A percentile compares a stretch with the other conserved stretches of the same genome.
Evolutionary conservation across 1,284 basidiomycete genomes (phyloP).

Genomic region (Malassezia cuniculi): DNA sequence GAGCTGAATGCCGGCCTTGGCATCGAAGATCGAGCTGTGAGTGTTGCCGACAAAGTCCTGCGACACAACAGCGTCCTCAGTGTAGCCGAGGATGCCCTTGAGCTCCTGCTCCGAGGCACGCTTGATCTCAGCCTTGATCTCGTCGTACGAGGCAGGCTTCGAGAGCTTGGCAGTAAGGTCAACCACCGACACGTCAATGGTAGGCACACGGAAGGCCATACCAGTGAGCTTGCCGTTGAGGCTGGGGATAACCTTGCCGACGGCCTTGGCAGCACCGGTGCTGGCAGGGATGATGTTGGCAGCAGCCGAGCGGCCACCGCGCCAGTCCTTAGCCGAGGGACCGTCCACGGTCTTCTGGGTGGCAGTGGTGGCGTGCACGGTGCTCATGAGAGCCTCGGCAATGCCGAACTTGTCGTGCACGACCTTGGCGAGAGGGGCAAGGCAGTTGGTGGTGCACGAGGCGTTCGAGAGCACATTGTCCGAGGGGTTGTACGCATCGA

Average conservation of each 20-base stretch:
- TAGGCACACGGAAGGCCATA: slow-evolving; percentile 95
- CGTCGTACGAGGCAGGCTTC: slow-evolving; percentile 66
- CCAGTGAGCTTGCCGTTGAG: slow-evolving; percentile 93
- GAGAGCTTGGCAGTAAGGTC: slow-evolving; percentile 89
- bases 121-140: slow-evolving; percentile 81
- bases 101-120: slow-evolving; percentile 59
- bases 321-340: slow-evolving; percentile 50
- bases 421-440: slow-evolving; percentile 96
- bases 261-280: slow-evolving; percentile 94
- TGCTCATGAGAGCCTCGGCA: slow-evolving; percentile 73
- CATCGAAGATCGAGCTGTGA: slow-evolving; percentile 56
- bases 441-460: slow-evolving; percentile 92
- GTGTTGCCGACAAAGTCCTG: slow-evolving; percentile 54
- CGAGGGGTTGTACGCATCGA: slow-evolving; percentile 80
- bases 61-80: slow-evolving; percentile 85
- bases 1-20: slow-evolving; percentile 79
- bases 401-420: slow-evolving; percentile 65
- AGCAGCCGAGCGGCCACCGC: slow-evolving; percentile 85
- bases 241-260: slow-evolving; percentile 93
- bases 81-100: slow-evolving; percentile 83
- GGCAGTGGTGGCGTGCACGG: slow-evolving; percentile 70
- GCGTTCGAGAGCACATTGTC: slow-evolving; percentile 91
- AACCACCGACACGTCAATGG: slow-evolving; percentile 92
- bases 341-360: slow-evolving; percentile 99
- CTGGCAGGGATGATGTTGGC: slow-evolving; percentile 99